Evolutionary conservation across 306 rosid species (phyloP).

Genomic region (Quercus ilex): DNA sequence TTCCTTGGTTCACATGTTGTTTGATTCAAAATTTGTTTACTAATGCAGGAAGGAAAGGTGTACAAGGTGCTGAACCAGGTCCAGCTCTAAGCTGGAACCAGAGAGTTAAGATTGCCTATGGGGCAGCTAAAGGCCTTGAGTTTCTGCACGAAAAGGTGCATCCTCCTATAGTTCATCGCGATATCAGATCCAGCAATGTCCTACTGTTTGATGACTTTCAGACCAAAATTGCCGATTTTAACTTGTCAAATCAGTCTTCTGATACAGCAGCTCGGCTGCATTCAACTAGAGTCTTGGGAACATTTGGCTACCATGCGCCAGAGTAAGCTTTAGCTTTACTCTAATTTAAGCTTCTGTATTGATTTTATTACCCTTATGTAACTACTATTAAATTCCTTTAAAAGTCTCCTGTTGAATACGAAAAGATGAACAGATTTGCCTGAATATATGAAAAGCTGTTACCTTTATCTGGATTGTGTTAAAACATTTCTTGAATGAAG

Average conservation of each 20-base stretch:
- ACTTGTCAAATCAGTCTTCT: constrained; percentile 82
- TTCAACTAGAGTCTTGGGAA: constrained; percentile 97
- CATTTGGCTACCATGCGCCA: constrained; percentile 98
- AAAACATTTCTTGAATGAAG: not conserved
- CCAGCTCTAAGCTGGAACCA: constrained; percentile 81
- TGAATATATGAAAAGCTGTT: not conserved
- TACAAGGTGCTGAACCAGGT: constrained; percentile 97
- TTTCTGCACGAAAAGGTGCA: constrained; percentile 89
- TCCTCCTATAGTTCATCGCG: constrained; percentile 90
- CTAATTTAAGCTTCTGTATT: constrained; percentile 7
- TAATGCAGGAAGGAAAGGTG: constrained; percentile 89
- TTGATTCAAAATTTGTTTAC: constrained; percentile 13
- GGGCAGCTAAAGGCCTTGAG: constrained; percentile 96
- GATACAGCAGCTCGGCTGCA: constrained; percentile 92
- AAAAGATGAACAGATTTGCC: not conserved
- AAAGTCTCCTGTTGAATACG: not conserved
- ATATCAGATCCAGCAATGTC: constrained; percentile 92
- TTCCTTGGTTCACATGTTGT: not conserved
- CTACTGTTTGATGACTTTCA: constrained; percentile 65
- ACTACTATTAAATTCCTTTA: not conserved
- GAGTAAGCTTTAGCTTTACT: constrained; percentile 53
- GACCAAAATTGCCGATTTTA: constrained; percentile 87
- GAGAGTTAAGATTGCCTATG: constrained; percentile 82
- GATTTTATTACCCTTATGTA: not conserved
- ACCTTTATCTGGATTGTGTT: not conserved